Evolutionary conservation across 345 rosid genomes (phyloP), one percentile per base, ranked within the genome.

Genomic region (Reutealis trisperma): DNA sequence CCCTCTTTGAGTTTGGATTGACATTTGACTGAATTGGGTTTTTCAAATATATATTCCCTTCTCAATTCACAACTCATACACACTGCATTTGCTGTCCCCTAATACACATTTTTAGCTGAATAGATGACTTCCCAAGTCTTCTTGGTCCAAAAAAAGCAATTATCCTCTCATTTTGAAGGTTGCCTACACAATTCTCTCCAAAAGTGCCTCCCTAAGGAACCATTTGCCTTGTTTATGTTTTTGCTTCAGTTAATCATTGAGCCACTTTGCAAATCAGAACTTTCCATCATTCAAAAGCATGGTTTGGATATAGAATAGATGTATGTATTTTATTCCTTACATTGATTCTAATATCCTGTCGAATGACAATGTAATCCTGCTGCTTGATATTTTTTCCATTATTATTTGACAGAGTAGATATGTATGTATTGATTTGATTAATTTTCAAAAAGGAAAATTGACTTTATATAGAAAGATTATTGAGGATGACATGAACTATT

Each of bases 401-500:
- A 59, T 68, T 55, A 15, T 12, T 21, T 47, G 30, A 22, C 37
- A 14, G 51, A 76, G 25, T 42, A 21, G 34, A 32, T 34, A 30
- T 30, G 37, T 62, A 32, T 54, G 22, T 42, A 27, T 63, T 55
- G 42, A 63, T 52, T 71, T 52, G 21, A 49, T 67, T 65, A 24
- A 45, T 62, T 73, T 30, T 62, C 14, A 18, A 57, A n/a, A 55
- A 73, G n/a, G 27, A 70, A 13, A 66, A 2, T 42, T 32, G 58
- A 22, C 21, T 59, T 42, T 24, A 30, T 69, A 37, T 67, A 63
- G 64, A 73, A 57, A 14, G 1, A 19, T 51, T 44, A 66, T 34
- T 67, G 30, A 24, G 72, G 52, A 60, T 64, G 24, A 71, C 67
- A 61, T 74, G 52, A 78, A 84, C 44, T 75, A 47, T 85, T 85